These are phyloP conservation scores for Huiozyma sinensis DNA, from an alignment of 805 yeast species.

Conservation along the genomic window DNA sequence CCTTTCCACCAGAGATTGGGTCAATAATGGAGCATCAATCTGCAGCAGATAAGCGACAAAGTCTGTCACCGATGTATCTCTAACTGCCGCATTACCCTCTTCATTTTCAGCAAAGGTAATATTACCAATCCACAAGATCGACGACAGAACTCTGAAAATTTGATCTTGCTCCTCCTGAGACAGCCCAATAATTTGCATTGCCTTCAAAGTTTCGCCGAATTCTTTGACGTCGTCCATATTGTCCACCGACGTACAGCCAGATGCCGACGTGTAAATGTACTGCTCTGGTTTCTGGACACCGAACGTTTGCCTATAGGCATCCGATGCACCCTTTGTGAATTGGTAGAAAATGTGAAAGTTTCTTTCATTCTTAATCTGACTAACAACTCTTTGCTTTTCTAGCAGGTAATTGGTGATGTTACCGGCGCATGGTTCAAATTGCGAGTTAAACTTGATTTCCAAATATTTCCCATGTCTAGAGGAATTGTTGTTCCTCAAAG, in stretches of 20 bases:
- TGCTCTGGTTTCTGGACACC: constrained; percentile 95
- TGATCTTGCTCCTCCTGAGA: constrained; percentile 77
- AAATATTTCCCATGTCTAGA: constrained; percentile 95
- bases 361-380: constrained; percentile 84
- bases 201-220: constrained; percentile 67
- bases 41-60: constrained; percentile 88
- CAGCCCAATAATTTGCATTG: constrained; percentile 84
- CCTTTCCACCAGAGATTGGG: constrained; percentile 64
- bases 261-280: constrained; percentile 76
- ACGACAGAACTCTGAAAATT: constrained; percentile 74
- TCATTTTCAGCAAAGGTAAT: constrained; percentile 76
- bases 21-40: constrained; percentile 57
- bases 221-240: constrained; percentile 79
- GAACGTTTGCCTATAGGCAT: constrained; percentile 65
- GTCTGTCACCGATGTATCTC: constrained; percentile 84
- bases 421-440: constrained; percentile 86
- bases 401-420: constrained; percentile 89
- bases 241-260: constrained; percentile 76
- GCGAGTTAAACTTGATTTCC: constrained; percentile 75
- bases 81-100: constrained; percentile 71
- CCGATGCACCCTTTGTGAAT: constrained; percentile 83
- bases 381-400: constrained; percentile 95
- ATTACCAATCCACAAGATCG: constrained; percentile 91
- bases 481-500: constrained; percentile 93
- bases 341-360: constrained; percentile 97